Evolutionary conservation across 495 filamentous ascomycete species (phyloP).

Genomic region (Amniculicola lignicola): DNA sequence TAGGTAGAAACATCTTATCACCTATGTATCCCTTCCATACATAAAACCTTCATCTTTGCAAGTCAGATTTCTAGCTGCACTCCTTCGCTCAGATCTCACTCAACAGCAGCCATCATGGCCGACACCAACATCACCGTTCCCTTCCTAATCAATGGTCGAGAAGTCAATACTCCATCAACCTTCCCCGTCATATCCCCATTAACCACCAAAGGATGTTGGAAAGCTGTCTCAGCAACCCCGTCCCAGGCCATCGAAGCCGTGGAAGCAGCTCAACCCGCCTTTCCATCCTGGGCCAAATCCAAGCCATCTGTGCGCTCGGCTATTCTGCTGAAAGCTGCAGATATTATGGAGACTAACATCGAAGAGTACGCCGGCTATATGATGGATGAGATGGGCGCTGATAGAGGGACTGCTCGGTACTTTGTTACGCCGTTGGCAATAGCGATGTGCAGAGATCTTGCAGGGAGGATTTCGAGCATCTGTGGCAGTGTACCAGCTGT

Average conservation of each 20-base stretch:
- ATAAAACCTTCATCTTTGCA: too few relatives aligned
- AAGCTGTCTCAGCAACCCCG: slow-evolving; percentile 58
- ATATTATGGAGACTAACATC: slow-evolving; percentile 57
- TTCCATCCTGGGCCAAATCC: slow-evolving; percentile 64
- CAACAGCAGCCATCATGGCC: too few relatives aligned
- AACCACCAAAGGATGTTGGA: slow-evolving; percentile 58
- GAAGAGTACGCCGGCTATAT: slow-evolving; percentile 62
- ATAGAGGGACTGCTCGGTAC: slow-evolving; percentile 30
- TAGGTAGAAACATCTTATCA: too few relatives aligned
- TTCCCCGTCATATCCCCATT: slow-evolving; percentile 66
- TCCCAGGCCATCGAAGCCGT: slow-evolving; percentile 61
- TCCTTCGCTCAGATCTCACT: too few relatives aligned
- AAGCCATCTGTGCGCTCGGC: slow-evolving; percentile 60
- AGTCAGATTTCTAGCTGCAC: too few relatives aligned
- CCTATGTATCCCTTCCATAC: too few relatives aligned
- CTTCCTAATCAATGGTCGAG: slow-evolving; percentile 68
- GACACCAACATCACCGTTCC: slow-evolving; percentile 49
- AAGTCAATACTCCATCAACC: slow-evolving; percentile 54
- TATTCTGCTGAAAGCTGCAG: slow-evolving; percentile 66
- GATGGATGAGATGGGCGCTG: slow-evolving; percentile 65
- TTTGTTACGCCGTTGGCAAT: slow-evolving; percentile 59
- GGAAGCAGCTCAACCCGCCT: slow-evolving; percentile 62
- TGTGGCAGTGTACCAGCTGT: slow-evolving; percentile 58
- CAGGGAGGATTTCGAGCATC: slow-evolving; percentile 60
- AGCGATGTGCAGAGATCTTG: slow-evolving; percentile 64